These are phyloP conservation scores for Haplosporangium sp. DNA, from an alignment of 371 early-diverging fungal genomes.

Conservation along the genomic window DNA sequence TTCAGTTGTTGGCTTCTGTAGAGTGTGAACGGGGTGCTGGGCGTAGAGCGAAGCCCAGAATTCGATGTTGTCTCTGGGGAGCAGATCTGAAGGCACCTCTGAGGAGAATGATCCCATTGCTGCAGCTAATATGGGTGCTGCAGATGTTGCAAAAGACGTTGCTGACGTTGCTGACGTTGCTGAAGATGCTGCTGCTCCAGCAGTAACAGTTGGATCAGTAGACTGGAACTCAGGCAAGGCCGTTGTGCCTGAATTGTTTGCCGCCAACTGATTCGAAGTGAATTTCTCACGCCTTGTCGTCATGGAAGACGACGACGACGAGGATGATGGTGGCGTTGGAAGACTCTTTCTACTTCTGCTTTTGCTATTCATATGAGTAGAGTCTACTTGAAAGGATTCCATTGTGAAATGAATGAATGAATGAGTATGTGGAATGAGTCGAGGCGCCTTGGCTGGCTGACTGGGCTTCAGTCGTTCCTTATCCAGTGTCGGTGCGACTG, in stretches of 20 bases:
- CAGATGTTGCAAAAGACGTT: neutral
- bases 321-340: no score
- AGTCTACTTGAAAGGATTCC: no score
- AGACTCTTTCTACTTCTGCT: no score
- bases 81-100: neutral
- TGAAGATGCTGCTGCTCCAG: neutral
- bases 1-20: conserved; percentile 11
- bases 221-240: no score
- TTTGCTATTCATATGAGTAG: no score
- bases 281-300: no score
- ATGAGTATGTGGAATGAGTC: neutral
- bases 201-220: neutral
- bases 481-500: no score
- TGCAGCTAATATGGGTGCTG: neutral
- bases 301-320: no score
- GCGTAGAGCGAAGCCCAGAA: conserved; percentile 45
- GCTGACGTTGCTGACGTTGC: neutral
- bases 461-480: no score
- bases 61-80: conserved; percentile 29
- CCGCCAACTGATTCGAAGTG: no score
- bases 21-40: conserved; percentile 28
- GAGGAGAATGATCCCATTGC: no score
- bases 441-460: conserved; percentile 1
- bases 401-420: neutral
- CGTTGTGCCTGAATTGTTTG: no score